Percentiles rank a stretch among this genome's conserved stretches.
These are phyloP conservation scores for Larix sibirica DNA, from an alignment of 83 land plant species.

Conservation along the genomic window DNA sequence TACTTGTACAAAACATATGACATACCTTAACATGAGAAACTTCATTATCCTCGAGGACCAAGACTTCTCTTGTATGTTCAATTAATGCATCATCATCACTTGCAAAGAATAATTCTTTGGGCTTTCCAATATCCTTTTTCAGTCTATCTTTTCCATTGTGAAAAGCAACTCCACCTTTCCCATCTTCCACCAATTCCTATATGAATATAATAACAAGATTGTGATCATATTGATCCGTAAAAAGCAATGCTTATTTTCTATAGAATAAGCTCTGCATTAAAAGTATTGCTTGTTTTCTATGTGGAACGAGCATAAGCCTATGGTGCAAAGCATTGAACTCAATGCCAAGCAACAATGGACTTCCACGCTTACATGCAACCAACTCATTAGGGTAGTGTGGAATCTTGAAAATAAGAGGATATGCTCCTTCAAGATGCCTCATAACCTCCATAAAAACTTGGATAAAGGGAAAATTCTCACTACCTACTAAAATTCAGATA, in stretches of 20 bases:
- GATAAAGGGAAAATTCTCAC: conserved; percentile 54
- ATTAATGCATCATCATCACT: conserved; percentile 91
- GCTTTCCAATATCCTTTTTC: conserved; percentile 35
- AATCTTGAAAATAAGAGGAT: conserved; percentile 96
- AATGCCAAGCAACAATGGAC: conserved; percentile 92
- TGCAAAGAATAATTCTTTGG: conserved; percentile 85
- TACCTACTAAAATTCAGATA: conserved; percentile 37
- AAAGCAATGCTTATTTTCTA: not conserved
- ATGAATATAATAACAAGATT: not conserved
- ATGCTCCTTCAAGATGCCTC: conserved; percentile 99
- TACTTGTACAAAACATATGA: not conserved
- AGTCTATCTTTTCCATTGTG: conserved; percentile 42
- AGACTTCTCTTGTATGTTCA: conserved; percentile 80
- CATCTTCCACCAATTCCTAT: conserved; percentile 42
- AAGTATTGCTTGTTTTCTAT: not conserved
- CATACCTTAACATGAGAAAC: conserved; percentile 89
- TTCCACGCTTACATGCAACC: conserved; percentile 97
- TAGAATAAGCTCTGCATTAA: not conserved
- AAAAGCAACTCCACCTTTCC: conserved; percentile 26
- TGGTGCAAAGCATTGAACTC: conserved; percentile 56
- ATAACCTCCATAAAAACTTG: conserved; percentile 60
- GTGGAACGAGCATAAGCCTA: not conserved
- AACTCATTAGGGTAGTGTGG: conserved; percentile 93
- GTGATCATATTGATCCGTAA: not conserved
- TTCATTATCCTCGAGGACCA: conserved; percentile 91